These are phyloP conservation scores for Monosporozyma servazzii DNA, from an alignment of 805 yeast species.

Conservation along the genomic window DNA sequence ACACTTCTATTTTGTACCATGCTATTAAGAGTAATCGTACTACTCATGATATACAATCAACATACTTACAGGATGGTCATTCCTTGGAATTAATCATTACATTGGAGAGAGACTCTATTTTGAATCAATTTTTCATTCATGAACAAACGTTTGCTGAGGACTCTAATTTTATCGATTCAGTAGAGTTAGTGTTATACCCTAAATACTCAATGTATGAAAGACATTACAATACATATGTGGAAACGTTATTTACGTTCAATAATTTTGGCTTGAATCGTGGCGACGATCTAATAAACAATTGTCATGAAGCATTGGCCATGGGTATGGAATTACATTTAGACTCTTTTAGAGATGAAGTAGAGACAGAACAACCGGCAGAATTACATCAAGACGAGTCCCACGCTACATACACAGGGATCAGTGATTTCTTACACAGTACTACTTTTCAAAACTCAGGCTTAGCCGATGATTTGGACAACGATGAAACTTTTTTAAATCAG, in stretches of 20 bases:
- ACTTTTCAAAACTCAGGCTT: constrained; percentile 17
- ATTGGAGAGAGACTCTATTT: constrained; percentile 19
- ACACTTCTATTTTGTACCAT: constrained; percentile 27
- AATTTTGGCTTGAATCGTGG: constrained; percentile 35
- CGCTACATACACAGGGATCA: constrained; percentile 12
- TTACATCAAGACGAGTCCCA: neutral
- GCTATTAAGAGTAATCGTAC: constrained; percentile 14
- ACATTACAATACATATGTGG: constrained; percentile 29
- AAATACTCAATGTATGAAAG: constrained; percentile 30
- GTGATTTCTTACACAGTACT: constrained; percentile 12
- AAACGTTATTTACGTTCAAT: constrained; percentile 30
- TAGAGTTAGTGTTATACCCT: constrained; percentile 32
- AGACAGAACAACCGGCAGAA: neutral
- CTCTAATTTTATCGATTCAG: constrained; percentile 12
- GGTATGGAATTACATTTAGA: constrained; percentile 26
- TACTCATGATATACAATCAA: constrained; percentile 1
- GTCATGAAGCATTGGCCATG: constrained; percentile 31
- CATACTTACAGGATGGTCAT: constrained; percentile 17
- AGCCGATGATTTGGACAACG: constrained; percentile 24
- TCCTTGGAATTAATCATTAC: constrained; percentile 20
- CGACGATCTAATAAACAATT: constrained; percentile 30
- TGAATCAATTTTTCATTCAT: constrained; percentile 20
- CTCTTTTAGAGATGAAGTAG: constrained; percentile 7
- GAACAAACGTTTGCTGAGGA: neutral
- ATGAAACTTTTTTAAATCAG: constrained; percentile 6